Evolutionary conservation across 495 filamentous ascomycete genomes (phyloP).

Genomic region (Hypoxylon cercidicola): DNA sequence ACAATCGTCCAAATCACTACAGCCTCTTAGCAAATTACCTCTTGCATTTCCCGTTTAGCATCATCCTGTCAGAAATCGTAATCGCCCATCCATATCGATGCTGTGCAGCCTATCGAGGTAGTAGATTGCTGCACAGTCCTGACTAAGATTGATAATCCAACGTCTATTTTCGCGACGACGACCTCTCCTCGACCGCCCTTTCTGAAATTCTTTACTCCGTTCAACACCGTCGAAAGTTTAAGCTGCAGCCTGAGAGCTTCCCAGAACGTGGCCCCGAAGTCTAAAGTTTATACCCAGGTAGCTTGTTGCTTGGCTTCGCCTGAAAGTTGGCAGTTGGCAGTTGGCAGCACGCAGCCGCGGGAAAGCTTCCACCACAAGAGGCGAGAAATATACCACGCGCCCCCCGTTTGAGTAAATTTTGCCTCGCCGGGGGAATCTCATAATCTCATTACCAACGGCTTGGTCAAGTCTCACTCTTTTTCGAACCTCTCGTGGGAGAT

Average conservation of each 20-base stretch:
- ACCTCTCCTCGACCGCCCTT: background rate
- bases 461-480: constrained; percentile 32
- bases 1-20: constrained; percentile 1
- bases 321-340: constrained; percentile 5
- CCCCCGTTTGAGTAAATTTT: constrained; percentile 20
- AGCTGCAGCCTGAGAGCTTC: background rate
- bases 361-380: background rate
- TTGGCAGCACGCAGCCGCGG: constrained; percentile 22
- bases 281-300: constrained; percentile 1
- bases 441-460: constrained; percentile 21
- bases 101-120: constrained; percentile 28
- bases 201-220: constrained; percentile 1
- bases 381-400: constrained; percentile 20
- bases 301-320: constrained; percentile 6
- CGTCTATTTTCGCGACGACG: constrained; percentile 12
- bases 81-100: constrained; percentile 28
- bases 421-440: background rate
- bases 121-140: constrained; percentile 34
- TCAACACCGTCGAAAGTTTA: constrained; percentile 2
- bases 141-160: constrained; percentile 33
- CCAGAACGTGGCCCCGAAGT: background rate
- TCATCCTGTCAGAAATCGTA: constrained; percentile 13
- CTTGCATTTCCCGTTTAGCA: constrained; percentile 11
- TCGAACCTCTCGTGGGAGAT: constrained; percentile 14
- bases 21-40: constrained; percentile 6